phyloP scores from a whole-genome alignment of 2,329 filamentous ascomycete genomes.

The Fusarium goolgardi region DNA sequence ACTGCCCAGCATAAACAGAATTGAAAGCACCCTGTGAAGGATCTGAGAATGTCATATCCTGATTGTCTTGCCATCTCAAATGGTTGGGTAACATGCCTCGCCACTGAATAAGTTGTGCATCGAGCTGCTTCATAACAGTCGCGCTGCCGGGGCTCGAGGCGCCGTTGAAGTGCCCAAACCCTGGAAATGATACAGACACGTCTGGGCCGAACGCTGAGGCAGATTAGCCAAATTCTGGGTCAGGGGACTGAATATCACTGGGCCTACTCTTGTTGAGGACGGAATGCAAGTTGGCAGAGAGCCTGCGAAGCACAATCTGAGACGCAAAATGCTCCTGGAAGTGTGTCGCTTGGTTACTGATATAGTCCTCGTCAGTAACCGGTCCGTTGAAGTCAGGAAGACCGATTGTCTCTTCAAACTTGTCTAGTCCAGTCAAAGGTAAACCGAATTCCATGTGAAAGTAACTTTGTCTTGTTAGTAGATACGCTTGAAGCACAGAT shows the following conservation, averaged over 20 bases:
- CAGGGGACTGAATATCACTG: neutral
- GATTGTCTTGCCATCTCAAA: constrained; percentile 68
- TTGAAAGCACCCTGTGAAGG: constrained; percentile 34
- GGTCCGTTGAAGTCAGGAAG: constrained; percentile 64
- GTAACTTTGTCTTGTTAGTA: constrained; percentile 53
- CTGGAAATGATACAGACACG: constrained; percentile 26
- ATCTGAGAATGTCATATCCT: constrained; percentile 50
- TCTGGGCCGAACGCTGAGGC: constrained; percentile 38
- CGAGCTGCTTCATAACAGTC: constrained; percentile 62
- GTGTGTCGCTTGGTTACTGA: constrained; percentile 62
- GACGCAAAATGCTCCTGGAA: constrained; percentile 70
- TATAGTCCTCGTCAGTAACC: constrained; percentile 60
- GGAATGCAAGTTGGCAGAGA: constrained; percentile 65
- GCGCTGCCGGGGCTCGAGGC: constrained; percentile 27
- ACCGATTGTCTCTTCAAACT: constrained; percentile 64
- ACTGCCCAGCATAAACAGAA: constrained; percentile 36
- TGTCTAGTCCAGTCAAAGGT: constrained; percentile 65
- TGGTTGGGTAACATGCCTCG: constrained; percentile 64
- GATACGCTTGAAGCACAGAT: neutral
- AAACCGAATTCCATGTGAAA: constrained; percentile 69
- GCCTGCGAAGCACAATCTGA: constrained; percentile 66
- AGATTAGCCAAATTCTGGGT: constrained; percentile 1
- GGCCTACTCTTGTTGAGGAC: constrained; percentile 64
- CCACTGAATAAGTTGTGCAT: constrained; percentile 68
- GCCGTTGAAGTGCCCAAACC: constrained; percentile 31